Evolutionary conservation across 78 protist genomes (phyloP).

Genomic region (Isochrysis galbana): DNA sequence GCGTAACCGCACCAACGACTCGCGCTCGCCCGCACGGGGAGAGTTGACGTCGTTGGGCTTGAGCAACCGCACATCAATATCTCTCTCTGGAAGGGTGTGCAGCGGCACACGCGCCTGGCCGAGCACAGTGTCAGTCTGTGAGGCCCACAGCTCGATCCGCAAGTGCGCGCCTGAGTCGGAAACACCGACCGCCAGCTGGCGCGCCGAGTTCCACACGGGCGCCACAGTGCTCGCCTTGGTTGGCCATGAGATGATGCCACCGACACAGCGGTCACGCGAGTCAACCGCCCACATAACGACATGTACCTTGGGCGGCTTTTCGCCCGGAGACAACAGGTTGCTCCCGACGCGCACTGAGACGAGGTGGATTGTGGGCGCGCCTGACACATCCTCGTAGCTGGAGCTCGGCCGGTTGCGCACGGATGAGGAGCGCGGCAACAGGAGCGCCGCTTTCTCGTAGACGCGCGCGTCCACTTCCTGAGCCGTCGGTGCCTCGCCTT

Average conservation of each 20-base stretch:
- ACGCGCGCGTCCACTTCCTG: not conserved
- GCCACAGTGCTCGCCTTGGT: not conserved
- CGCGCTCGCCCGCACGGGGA: not conserved
- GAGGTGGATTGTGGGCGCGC: not conserved
- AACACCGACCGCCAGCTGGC: not conserved
- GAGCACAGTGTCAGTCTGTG: not conserved
- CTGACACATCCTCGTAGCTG: not conserved
- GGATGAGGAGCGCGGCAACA: not conserved
- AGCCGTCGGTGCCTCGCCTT: not conserved
- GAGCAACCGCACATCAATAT: not conserved
- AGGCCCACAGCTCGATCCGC: not conserved
- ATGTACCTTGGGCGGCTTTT: not conserved
- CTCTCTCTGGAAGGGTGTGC: not conserved
- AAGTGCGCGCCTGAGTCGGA: not conserved
- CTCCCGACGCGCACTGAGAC: not conserved
- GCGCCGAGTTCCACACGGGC: conserved; percentile 21
- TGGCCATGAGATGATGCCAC: not conserved
- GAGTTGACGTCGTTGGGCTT: not conserved
- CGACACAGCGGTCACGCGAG: not conserved
- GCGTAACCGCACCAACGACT: not conserved
- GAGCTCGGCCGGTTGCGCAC: not conserved
- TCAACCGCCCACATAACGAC: not conserved
- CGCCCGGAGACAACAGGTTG: not conserved
- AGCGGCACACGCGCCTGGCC: not conserved
- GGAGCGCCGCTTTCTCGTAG: not conserved